Evolutionary conservation across 2,329 filamentous ascomycete species (phyloP).

Genomic region (Colletotrichum phormii): DNA sequence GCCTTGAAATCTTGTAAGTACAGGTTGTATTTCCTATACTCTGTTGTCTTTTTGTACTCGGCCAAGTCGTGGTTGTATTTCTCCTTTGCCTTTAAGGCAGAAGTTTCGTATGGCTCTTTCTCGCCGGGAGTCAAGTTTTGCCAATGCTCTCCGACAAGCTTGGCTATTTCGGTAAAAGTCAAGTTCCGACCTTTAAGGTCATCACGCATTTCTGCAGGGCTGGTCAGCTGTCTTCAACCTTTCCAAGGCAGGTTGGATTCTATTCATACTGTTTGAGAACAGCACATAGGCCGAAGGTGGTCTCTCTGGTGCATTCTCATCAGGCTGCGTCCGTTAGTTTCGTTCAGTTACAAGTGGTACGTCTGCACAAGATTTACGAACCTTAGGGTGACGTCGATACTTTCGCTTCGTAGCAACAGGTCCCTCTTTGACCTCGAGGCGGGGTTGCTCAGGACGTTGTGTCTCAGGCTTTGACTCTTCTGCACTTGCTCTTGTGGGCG

Average conservation of each 20-base stretch:
- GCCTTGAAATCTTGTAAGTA: constrained; percentile 85
- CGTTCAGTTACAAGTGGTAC: background rate
- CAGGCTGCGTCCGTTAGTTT: constrained; percentile 61
- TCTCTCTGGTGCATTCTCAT: constrained; percentile 83
- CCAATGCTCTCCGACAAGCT: constrained; percentile 85
- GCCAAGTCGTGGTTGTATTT: constrained; percentile 78
- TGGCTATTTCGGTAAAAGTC: constrained; percentile 86
- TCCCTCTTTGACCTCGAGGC: constrained; percentile 51
- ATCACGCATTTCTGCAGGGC: constrained; percentile 75
- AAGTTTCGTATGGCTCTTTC: constrained; percentile 78
- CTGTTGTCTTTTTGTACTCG: constrained; percentile 81
- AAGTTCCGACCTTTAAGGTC: constrained; percentile 80
- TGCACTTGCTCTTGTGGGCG: constrained; percentile 59
- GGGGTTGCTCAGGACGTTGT: constrained; percentile 60
- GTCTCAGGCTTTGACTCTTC: constrained; percentile 69
- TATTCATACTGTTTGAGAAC: constrained; percentile 81
- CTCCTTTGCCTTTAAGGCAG: constrained; percentile 80
- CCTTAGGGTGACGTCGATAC: constrained; percentile 83
- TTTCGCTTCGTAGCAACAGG: constrained; percentile 73
- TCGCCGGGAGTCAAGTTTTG: constrained; percentile 75
- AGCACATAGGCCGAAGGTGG: constrained; percentile 87
- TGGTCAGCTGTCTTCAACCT: constrained; percentile 6
- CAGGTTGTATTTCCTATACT: constrained; percentile 75
- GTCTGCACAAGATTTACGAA: constrained; percentile 46
- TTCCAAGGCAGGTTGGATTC: background rate